Conservation (phyloP, 129 eudicot species). For the Lactuca sativa region DNA sequence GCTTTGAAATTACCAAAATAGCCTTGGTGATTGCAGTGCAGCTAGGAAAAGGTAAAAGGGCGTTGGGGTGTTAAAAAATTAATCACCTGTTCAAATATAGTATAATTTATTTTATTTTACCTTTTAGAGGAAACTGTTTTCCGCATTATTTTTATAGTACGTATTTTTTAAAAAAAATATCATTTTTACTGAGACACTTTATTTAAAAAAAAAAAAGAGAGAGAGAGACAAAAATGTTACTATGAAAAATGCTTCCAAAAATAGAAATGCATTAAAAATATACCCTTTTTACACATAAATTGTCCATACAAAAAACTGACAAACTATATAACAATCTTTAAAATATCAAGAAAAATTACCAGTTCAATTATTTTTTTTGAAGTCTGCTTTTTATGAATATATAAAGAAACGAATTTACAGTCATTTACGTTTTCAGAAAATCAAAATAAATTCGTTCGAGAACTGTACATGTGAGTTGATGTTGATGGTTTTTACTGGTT, state of each 20-base stretch:
- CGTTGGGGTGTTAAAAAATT: slow-evolving; percentile 17
- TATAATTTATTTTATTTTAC: no score
- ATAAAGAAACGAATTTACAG: no score
- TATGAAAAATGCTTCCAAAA: background rate
- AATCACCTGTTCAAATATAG: slow-evolving; percentile 3
- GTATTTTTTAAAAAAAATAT: background rate
- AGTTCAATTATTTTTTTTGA: background rate
- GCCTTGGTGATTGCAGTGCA: slow-evolving; percentile 25
- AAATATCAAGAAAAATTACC: no score
- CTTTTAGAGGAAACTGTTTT: background rate
- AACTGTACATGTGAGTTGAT: no score
- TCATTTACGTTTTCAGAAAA: background rate
- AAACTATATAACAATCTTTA: background rate
- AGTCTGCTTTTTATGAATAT: background rate
- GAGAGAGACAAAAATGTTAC: no score
- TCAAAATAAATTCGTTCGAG: background rate
- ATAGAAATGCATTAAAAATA: background rate
- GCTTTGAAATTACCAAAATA: slow-evolving; percentile 22
- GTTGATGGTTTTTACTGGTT: background rate
- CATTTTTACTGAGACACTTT: background rate
- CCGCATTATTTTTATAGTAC: background rate
- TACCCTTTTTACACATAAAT: background rate
- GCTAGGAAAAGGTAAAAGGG: slow-evolving; percentile 19
- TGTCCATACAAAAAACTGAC: background rate
- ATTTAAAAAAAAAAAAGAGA: no score